phyloP scores from a whole-genome alignment of 2,329 filamentous ascomycete species.

The Emergomyces africanus region DNA sequence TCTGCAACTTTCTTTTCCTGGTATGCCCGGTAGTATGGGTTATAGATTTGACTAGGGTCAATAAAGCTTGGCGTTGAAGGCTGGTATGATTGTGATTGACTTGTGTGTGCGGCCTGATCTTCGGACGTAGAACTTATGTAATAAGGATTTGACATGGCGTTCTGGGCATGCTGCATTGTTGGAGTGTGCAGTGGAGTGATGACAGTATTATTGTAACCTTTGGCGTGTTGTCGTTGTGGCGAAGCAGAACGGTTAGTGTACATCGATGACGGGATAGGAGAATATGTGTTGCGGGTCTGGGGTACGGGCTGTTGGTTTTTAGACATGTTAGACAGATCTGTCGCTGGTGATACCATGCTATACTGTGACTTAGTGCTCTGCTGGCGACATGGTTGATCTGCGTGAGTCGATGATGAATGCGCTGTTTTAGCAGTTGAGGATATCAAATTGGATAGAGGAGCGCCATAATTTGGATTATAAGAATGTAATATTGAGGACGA shows the following conservation, averaged over 20 bases:
- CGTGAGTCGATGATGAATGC: background rate
- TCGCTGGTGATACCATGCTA: conserved; percentile 1
- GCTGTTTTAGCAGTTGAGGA: background rate
- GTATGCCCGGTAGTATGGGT: conserved; percentile 39
- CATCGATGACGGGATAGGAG: background rate
- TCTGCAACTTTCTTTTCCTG: conserved; percentile 27
- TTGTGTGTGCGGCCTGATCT: background rate
- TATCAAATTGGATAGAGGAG: background rate
- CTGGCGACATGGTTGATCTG: background rate
- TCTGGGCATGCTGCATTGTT: background rate
- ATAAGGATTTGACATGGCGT: background rate
- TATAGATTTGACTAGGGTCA: conserved; percentile 42
- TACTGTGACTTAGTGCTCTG: conserved; percentile 1
- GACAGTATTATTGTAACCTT: background rate
- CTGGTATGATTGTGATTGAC: conserved; percentile 2
- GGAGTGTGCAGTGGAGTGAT: background rate
- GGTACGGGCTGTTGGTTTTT: background rate
- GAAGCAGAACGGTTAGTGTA: background rate
- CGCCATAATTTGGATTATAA: background rate
- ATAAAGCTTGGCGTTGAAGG: conserved; percentile 30
- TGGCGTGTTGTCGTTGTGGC: background rate
- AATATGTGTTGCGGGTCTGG: background rate
- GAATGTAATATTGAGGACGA: background rate
- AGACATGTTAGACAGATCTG: background rate
- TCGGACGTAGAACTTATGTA: background rate